Base-by-base conservation (phyloP, 257 asterid genomes). In the Hygrophila difformis region DNA sequence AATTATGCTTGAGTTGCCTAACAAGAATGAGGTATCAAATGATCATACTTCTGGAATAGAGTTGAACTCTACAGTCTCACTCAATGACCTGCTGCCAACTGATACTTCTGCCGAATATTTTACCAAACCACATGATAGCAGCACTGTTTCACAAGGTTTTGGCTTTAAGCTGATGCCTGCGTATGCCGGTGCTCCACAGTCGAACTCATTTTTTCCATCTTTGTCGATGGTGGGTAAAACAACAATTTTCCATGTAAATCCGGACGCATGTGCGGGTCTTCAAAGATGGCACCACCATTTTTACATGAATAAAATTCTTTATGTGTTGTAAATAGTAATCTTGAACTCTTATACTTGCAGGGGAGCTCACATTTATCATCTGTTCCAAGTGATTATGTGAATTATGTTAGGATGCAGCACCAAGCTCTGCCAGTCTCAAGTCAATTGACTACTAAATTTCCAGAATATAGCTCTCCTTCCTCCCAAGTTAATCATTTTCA, bases 291-390 rank as follows among this genome's bases (percentile, higher is more conserved):
- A 18, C 21, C 44, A 3, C 14, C 26, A 2, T 16, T 36, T n/a
- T 41, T 49, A 23, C 24, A 38, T 21, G n/a, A 18, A 20, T 10
- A 39, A 47, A 31, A 8, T 41, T 18, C 38, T 24, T 42, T 55
- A 12, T 26, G 31, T 22, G 8, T 14, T 62, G 38, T 29, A 31
- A 20, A 47, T 11, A 39, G 53, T 26, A 26, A 29, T 22, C 34
- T 53, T 39, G n/a, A 16, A 26, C 16, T 59, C 44, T 5, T 58
- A 16, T 33, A 41, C n/a, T n/a, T 64, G 60, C 79, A 78, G 82
- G 87, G 49, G 43, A 54, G 46, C 62, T 51, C 62, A 29, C 28
- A 40, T 41, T 53, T 40, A 12, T 12, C 68, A 49, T 53, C 72
- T 31, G 53, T 72, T 60, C 19, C 67, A 14, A 51, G 55, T 53